A percentile compares a stretch with the other conserved stretches of the same genome.
Conservation (phyloP, 371 early-diverging fungal species). For the Lichtheimia ramosa region DNA sequence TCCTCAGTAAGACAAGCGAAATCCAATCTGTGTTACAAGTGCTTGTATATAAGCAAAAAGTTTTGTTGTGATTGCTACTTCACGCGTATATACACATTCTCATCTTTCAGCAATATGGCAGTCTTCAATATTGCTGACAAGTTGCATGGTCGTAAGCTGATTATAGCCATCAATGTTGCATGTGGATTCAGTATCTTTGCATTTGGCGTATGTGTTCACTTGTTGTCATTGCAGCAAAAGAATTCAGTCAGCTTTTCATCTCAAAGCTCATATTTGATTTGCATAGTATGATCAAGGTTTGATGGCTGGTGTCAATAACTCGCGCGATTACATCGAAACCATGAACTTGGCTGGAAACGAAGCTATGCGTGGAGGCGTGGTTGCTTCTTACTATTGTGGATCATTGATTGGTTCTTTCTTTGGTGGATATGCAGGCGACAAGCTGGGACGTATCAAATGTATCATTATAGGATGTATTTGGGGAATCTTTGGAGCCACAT, state of each 20-base stretch:
- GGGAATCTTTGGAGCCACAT: slow-evolving; percentile 24
- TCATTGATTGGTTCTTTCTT: slow-evolving; percentile 42
- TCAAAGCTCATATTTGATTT: background rate
- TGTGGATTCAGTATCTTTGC: slow-evolving; percentile 46
- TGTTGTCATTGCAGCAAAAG: background rate
- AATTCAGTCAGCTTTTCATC: background rate
- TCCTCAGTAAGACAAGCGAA: too few relatives aligned
- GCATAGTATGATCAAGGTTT: slow-evolving; percentile 46
- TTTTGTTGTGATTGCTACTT: too few relatives aligned
- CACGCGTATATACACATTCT: too few relatives aligned
- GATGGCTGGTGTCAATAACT: slow-evolving; percentile 41
- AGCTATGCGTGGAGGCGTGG: slow-evolving; percentile 38
- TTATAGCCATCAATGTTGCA: slow-evolving; percentile 36
- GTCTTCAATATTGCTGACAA: background rate
- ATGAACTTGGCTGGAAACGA: slow-evolving; percentile 36
- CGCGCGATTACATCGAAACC: slow-evolving; percentile 30
- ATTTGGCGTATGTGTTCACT: slow-evolving; percentile 36
- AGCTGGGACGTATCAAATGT: slow-evolving; percentile 27
- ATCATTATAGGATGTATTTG: slow-evolving; percentile 28
- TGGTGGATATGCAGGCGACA: slow-evolving; percentile 32
- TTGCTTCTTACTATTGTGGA: slow-evolving; percentile 32
- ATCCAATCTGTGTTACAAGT: too few relatives aligned
- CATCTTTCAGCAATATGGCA: too few relatives aligned
- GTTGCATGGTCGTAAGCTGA: slow-evolving; percentile 19
- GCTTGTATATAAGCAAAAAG: too few relatives aligned